Evolutionary conservation across 2,329 filamentous ascomycete genomes (phyloP).

Genomic region (Cercospora nicotianae): DNA sequence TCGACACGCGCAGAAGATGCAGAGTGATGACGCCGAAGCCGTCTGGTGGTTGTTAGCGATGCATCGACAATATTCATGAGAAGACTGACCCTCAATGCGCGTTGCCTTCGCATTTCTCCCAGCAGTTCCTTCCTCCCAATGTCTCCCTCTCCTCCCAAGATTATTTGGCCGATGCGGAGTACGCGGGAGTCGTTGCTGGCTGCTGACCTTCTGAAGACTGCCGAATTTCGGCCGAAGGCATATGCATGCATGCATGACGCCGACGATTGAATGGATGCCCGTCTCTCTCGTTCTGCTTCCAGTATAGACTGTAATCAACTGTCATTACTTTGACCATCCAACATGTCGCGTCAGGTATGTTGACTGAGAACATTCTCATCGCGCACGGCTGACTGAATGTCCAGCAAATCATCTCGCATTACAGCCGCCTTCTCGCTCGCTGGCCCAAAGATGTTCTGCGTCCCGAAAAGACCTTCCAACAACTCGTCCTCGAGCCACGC

Average conservation of each 20-base stretch:
- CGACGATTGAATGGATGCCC: background rate
- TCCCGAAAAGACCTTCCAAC: constrained; percentile 48
- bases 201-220: background rate
- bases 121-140: background rate
- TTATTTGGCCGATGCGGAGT: constrained; percentile 1
- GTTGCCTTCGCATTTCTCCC: constrained; percentile 33
- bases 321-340: background rate
- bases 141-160: constrained; percentile 1
- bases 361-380: background rate
- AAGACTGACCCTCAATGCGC: constrained; percentile 31
- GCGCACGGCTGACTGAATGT: background rate
- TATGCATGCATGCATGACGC: constrained; percentile 9
- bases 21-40: constrained; percentile 36
- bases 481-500: constrained; percentile 47
- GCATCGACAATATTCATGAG: background rate
- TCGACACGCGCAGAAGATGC: constrained; percentile 39
- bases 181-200: constrained; percentile 9
- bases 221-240: background rate
- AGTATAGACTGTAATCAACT: background rate
- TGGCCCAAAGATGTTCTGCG: constrained; percentile 55
- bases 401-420: constrained; percentile 47
- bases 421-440: constrained; percentile 50
- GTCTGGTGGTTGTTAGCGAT: constrained; percentile 26
- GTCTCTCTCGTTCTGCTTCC: background rate
- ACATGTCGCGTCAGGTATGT: constrained; percentile 10